Base-by-base conservation (phyloP, 2,329 filamentous ascomycete species). In the Alternaria angustiovoidea region DNA sequence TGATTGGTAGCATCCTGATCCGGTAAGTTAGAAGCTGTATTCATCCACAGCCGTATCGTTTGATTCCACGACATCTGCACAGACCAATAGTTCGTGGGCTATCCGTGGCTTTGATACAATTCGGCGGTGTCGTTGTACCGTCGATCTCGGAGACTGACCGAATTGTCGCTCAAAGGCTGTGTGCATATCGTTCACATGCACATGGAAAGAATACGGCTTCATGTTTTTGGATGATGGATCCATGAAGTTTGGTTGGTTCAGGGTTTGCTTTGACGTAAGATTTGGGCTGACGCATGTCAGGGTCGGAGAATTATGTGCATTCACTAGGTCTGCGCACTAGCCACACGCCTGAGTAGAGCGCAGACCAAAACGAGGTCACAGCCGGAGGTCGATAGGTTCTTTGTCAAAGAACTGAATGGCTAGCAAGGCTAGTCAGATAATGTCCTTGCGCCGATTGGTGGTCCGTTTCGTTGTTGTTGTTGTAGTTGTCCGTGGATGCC, bases 71-170 rank as follows among this genome's bases (percentile, higher is more conserved):
- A 55, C 59, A 56, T 62, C 59, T 38, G 75, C 75, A 78, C 75
- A 65, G 75, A 57, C 74, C 75, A 76, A 65, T 67, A 49, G 76
- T 78, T 78, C 73, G 59, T 70, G 65, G 57, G 44, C 58, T 70
- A 64, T 68, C 68, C 61, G 64, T 67, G 58, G 61, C 61, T 54
- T 47, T 51, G 41, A 53, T 52, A 71, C 72, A 68, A 68, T 71
- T 73, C 74, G 66, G 61, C 69, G 59, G 67, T 64, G 66, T 67
- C 54, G 61, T 66, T 66, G 72, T 74, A 63, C 63, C 48, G 54
- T 63, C 63, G 43, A 64, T 55, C 54, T 69, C 68, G 68, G 68
- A 54, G 54, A 58, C 46, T 62, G 54, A 54, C 70, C 68, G 68
- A 57, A 61, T 54, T 46, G 59, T 66, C 58, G 61, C 54, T 59